Conservation (phyloP, 2,329 filamentous ascomycete species). For the Verticillium dahliae region DNA sequence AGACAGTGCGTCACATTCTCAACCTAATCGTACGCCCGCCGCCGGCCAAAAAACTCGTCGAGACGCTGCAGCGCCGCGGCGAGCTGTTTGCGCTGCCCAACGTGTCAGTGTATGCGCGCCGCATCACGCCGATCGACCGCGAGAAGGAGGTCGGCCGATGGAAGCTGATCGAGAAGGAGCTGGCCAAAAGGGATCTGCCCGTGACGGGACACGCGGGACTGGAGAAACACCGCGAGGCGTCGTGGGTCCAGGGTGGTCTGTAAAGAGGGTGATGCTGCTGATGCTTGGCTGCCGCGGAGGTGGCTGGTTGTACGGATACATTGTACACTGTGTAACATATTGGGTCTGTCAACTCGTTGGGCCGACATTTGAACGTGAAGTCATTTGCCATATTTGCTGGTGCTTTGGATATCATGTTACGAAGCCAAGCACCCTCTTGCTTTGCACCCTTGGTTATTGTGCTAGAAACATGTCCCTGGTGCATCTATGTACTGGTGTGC, state of each 20-base stretch:
- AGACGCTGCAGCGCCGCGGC: slow-evolving; percentile 44
- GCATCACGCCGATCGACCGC: slow-evolving; percentile 64
- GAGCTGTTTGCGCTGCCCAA: slow-evolving; percentile 55
- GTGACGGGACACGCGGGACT: slow-evolving; percentile 38
- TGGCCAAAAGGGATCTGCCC: slow-evolving; percentile 56
- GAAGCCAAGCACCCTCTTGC: too few species aligned
- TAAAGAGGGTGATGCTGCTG: slow-evolving; percentile 14
- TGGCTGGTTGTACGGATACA: slow-evolving; percentile 11
- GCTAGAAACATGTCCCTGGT: too few species aligned
- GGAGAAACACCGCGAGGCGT: slow-evolving; percentile 33
- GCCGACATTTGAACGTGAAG: neutral
- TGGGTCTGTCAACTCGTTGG: neutral
- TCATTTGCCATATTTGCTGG: neutral
- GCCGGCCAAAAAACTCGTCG: slow-evolving; percentile 55
- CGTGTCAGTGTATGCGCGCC: slow-evolving; percentile 58
- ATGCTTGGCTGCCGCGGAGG: slow-evolving; percentile 5
- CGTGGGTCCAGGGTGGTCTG: slow-evolving; percentile 32
- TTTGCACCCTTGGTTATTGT: too few species aligned
- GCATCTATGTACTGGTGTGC: neutral
- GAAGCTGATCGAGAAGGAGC: slow-evolving; percentile 72
- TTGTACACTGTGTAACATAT: slow-evolving; percentile 14
- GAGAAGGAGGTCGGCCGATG: slow-evolving; percentile 67
- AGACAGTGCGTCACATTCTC: slow-evolving; percentile 48
- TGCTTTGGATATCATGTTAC: neutral
- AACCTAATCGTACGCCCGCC: slow-evolving; percentile 44